Conservation (phyloP, 495 filamentous ascomycete genomes). For the Penicillium waksmanii region DNA sequence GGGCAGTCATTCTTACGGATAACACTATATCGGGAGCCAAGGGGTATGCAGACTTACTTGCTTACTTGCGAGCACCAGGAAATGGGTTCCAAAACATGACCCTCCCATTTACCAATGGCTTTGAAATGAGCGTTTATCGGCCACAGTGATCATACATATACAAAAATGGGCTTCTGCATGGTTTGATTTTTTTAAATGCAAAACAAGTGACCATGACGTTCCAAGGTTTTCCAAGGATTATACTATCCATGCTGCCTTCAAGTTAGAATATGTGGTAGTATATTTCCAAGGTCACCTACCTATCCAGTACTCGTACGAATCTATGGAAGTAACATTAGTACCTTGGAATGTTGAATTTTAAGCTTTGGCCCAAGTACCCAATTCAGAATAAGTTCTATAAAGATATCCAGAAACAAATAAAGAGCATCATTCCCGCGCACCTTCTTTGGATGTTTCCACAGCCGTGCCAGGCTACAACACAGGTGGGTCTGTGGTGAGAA, state of each 20-base stretch:
- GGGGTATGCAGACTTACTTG: constrained; percentile 37
- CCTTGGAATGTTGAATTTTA: no score
- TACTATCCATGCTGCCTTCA: no score
- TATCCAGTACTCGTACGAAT: no score
- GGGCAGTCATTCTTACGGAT: constrained; percentile 53
- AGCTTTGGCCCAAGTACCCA: no score
- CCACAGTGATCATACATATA: background rate
- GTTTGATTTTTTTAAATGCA: no score
- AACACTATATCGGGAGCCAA: constrained; percentile 41
- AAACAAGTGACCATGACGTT: no score
- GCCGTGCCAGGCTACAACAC: background rate
- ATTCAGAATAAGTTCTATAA: no score
- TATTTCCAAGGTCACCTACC: no score
- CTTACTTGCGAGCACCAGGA: constrained; percentile 23
- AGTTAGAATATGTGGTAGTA: no score
- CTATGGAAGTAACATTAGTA: no score
- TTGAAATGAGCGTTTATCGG: constrained; percentile 34
- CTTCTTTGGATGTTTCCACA: background rate
- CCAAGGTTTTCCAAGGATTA: no score
- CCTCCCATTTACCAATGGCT: constrained; percentile 34
- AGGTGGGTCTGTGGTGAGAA: background rate
- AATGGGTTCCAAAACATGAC: constrained; percentile 37
- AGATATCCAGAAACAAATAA: background rate
- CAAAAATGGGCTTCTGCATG: no score
- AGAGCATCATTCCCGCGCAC: background rate